Percentiles rank a stretch among this genome's conserved stretches.
phyloP scores from a whole-genome alignment of 2,329 filamentous ascomycete genomes.

The Parafenestella ontariensis region DNA sequence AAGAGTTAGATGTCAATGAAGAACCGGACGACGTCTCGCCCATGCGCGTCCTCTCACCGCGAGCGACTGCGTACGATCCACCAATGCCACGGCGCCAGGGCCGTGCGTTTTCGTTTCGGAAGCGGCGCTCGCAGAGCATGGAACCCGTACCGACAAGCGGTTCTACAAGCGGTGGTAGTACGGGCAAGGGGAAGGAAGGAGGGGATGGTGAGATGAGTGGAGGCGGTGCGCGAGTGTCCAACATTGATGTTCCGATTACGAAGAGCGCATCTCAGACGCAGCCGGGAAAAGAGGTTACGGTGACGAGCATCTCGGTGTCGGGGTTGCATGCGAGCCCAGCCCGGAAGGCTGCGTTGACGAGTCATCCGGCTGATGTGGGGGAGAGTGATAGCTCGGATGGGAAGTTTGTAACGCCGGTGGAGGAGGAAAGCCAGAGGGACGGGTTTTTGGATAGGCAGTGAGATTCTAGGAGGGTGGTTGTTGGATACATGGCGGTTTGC shows the following conservation, averaged over 20 bases:
- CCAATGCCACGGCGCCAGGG: background rate
- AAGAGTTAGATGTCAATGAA: background rate
- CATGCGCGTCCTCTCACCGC: slow-evolving; percentile 9
- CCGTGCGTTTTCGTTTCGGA: slow-evolving; percentile 2
- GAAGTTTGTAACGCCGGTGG: slow-evolving; percentile 3
- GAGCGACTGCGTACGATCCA: slow-evolving; percentile 2
- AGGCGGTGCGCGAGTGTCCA: background rate
- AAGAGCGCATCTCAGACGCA: background rate
- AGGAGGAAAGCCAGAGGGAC: background rate
- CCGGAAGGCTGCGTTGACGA: slow-evolving; percentile 13
- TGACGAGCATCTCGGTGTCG: background rate
- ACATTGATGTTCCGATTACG: background rate
- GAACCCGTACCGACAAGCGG: background rate
- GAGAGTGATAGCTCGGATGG: background rate
- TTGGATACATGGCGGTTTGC: background rate
- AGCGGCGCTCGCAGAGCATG: background rate
- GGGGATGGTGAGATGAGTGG: background rate
- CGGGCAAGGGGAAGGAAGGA: background rate
- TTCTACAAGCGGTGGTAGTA: background rate
- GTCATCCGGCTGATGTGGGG: slow-evolving; percentile 5
- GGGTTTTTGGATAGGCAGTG: background rate
- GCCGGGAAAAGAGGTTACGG: background rate
- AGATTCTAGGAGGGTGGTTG: background rate
- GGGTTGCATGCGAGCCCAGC: slow-evolving; percentile 4
- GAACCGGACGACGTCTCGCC: background rate